phyloP scores from a whole-genome alignment of 2,329 filamentous ascomycete genomes.

The Zarea fungicola region DNA sequence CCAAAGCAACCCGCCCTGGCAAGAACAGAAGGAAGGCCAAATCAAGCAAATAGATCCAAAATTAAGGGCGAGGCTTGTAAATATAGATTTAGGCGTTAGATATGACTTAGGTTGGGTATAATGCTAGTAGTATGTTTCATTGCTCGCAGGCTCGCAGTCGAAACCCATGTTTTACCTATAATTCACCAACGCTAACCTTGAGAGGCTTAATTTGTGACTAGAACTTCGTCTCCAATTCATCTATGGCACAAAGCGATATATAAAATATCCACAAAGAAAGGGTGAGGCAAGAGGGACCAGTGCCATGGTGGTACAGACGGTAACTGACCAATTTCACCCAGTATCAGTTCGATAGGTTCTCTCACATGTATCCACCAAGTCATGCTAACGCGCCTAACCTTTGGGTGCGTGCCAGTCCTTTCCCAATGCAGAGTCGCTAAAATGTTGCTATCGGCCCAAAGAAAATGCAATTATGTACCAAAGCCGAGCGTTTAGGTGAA shows the following conservation, averaged over 20 bases:
- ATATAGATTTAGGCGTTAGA: neutral
- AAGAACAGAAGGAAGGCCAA: slow-evolving; percentile 48
- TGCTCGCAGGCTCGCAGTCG: no score
- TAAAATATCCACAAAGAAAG: neutral
- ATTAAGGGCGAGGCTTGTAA: neutral
- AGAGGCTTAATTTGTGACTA: no score
- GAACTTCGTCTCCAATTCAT: no score
- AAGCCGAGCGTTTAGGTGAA: neutral
- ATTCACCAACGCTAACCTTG: no score
- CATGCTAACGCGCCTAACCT: neutral
- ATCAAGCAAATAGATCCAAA: slow-evolving; percentile 29
- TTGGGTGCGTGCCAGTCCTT: neutral
- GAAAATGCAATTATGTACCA: slow-evolving; percentile 6
- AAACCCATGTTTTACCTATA: no score
- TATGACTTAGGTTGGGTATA: no score
- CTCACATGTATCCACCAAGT: neutral
- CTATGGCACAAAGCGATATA: neutral
- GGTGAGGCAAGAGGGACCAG: neutral
- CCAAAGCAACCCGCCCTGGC: slow-evolving; percentile 37
- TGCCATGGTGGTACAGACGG: neutral
- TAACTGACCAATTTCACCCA: neutral
- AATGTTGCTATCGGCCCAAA: slow-evolving; percentile 8
- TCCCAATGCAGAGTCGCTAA: slow-evolving; percentile 10
- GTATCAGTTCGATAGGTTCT: neutral
- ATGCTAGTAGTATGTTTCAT: no score